Evolutionary conservation across 225 moss, liverwort and hornwort genomes (phyloP).

Genomic region (Pleurozium schreberi): DNA sequence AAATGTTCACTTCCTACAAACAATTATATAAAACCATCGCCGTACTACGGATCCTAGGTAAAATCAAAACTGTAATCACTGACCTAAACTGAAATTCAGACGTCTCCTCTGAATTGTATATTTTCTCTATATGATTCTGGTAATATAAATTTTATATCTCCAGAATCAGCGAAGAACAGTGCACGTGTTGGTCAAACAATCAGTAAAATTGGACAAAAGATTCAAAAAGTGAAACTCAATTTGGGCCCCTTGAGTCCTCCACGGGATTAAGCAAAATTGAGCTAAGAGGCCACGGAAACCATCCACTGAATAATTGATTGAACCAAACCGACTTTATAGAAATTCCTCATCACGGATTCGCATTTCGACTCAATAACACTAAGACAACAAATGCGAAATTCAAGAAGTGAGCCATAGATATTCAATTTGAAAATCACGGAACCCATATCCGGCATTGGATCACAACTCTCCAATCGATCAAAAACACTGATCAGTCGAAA

Average conservation of each 20-base stretch:
- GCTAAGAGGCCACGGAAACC: neutral
- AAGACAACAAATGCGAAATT: neutral
- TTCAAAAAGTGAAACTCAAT: neutral
- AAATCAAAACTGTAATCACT: neutral
- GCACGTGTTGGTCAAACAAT: neutral
- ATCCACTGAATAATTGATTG: neutral
- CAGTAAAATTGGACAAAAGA: neutral
- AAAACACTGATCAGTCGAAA: neutral
- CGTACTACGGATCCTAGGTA: neutral
- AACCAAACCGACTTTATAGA: neutral
- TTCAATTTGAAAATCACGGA: neutral
- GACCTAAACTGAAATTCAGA: neutral
- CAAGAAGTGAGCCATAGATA: neutral
- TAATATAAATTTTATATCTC: neutral
- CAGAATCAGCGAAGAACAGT: neutral
- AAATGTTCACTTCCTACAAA: neutral
- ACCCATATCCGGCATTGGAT: neutral
- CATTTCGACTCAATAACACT: neutral
- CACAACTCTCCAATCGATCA: neutral
- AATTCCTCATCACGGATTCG: neutral
- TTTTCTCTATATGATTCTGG: no score
- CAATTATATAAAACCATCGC: neutral
- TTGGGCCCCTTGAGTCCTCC: neutral
- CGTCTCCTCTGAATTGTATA: no score
- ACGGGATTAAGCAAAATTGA: neutral